Evolutionary conservation across 2,329 filamentous ascomycete genomes (phyloP).

Genomic region (Huntiella savannae): DNA sequence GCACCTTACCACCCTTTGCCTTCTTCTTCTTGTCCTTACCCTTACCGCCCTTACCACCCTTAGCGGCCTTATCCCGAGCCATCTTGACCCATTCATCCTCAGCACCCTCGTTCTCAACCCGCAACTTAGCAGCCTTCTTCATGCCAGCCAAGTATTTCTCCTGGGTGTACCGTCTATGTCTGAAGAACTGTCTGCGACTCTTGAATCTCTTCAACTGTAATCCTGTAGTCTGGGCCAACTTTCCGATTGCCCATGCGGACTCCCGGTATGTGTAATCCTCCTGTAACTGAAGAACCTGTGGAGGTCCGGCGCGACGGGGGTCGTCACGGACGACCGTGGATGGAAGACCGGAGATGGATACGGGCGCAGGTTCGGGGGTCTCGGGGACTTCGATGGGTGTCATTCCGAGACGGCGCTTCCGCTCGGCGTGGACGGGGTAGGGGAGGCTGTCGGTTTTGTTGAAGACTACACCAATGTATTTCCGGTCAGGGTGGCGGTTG

Average conservation of each 20-base stretch:
- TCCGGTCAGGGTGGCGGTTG: slow-evolving; percentile 57
- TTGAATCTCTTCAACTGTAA: slow-evolving; percentile 30
- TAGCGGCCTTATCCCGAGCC: slow-evolving; percentile 15
- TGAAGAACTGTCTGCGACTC: slow-evolving; percentile 30
- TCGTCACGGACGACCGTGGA: slow-evolving; percentile 26
- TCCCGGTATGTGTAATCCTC: slow-evolving; percentile 40
- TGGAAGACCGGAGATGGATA: slow-evolving; percentile 30
- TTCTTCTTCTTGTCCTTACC: slow-evolving; percentile 18
- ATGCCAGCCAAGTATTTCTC: slow-evolving; percentile 25
- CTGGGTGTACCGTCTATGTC: slow-evolving; percentile 24
- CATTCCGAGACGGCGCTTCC: slow-evolving; percentile 60
- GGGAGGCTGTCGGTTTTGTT: slow-evolving; percentile 66
- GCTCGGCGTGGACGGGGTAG: slow-evolving; percentile 51
- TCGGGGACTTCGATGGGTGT: slow-evolving; percentile 25
- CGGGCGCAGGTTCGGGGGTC: slow-evolving; percentile 18
- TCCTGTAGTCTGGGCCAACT: slow-evolving; percentile 31
- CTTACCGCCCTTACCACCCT: slow-evolving; percentile 16
- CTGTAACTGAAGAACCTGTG: slow-evolving; percentile 29
- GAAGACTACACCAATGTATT: slow-evolving; percentile 89
- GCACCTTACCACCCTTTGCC: slow-evolving; percentile 20
- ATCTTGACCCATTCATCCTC: slow-evolving; percentile 15
- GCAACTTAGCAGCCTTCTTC: slow-evolving; percentile 20
- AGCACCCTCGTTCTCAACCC: slow-evolving; percentile 13
- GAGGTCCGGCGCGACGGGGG: slow-evolving; percentile 22
- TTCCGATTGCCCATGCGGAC: slow-evolving; percentile 39